phyloP scores from a whole-genome alignment of 2,329 filamentous ascomycete species.

The Fonsecaea pugnacius region DNA sequence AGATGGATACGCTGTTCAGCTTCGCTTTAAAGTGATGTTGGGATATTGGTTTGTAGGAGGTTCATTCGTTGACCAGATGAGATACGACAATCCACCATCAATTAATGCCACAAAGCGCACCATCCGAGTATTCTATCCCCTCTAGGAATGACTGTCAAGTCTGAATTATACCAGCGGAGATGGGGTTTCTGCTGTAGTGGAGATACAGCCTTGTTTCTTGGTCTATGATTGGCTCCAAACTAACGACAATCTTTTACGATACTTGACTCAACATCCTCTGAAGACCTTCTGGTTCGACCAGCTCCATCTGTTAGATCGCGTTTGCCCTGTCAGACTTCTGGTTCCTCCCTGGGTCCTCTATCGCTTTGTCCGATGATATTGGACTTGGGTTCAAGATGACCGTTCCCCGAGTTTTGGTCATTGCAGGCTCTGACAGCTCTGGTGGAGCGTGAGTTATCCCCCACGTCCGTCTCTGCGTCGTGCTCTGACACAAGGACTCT shows the following conservation, averaged over 20 bases:
- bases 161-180: not conserved
- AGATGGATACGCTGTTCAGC: slow-evolving; percentile 86
- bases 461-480: slow-evolving; percentile 20
- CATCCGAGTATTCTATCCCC: not conserved
- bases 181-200: not conserved
- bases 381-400: slow-evolving; percentile 39
- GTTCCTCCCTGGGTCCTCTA: not conserved
- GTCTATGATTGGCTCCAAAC: slow-evolving; percentile 1
- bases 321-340: not conserved
- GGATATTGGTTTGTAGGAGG: not conserved
- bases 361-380: not conserved
- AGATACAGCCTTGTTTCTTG: not conserved
- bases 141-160: no score
- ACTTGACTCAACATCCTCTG: not conserved
- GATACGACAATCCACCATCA: not conserved
- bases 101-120: not conserved
- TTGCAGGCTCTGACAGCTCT: slow-evolving; percentile 88
- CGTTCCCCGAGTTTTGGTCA: slow-evolving; percentile 68
- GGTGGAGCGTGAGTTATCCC: slow-evolving; percentile 75
- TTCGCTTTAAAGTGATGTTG: slow-evolving; percentile 48
- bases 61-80: slow-evolving; percentile 1
- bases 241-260: not conserved
- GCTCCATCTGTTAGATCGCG: not conserved
- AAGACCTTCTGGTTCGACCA: not conserved
- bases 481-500: slow-evolving; percentile 21